Conservation (phyloP, 805 yeast species). For the Vanderwaltozyma yarrowii region DNA sequence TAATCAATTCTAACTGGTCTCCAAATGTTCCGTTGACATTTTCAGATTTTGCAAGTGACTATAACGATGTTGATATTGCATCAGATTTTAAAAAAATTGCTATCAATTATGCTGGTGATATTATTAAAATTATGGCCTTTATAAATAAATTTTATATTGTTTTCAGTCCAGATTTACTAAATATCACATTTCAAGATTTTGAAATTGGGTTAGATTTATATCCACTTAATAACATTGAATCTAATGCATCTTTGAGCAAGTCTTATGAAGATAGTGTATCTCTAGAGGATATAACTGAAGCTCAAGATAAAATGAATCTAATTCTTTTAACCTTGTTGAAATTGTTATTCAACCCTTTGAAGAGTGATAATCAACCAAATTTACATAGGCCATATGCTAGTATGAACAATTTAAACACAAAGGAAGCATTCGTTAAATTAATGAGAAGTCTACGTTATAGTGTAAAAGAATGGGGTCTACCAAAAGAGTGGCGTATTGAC, state of each 20-base stretch:
- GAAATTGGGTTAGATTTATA: slow-evolving; percentile 23
- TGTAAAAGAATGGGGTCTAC: slow-evolving; percentile 22
- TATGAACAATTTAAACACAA: slow-evolving; percentile 5
- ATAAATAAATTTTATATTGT: slow-evolving; percentile 20
- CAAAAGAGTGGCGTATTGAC: slow-evolving; percentile 20
- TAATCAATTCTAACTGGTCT: slow-evolving; percentile 14
- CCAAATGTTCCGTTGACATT: slow-evolving; percentile 19
- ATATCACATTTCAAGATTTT: slow-evolving; percentile 24
- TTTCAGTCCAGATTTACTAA: slow-evolving; percentile 15
- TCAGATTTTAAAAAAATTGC: slow-evolving; percentile 15
- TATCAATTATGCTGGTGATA: slow-evolving; percentile 21
- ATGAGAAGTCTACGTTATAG: slow-evolving; percentile 14
- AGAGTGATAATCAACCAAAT: slow-evolving; percentile 7
- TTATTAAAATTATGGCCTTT: slow-evolving; percentile 24
- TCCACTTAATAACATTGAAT: slow-evolving; percentile 2
- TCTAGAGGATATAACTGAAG: slow-evolving; percentile 11
- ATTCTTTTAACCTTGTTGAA: slow-evolving; percentile 19
- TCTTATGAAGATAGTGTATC: slow-evolving; percentile 8
- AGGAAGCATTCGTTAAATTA: slow-evolving; percentile 16
- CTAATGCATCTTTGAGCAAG: background rate
- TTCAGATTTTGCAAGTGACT: slow-evolving; percentile 7
- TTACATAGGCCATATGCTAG: slow-evolving; percentile 9
- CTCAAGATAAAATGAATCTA: slow-evolving; percentile 22
- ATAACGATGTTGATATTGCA: slow-evolving; percentile 2
- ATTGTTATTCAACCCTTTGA: slow-evolving; percentile 13